These are phyloP conservation scores for Kwoniella dendrophila DNA, from an alignment of 768 basidiomycete genomes.

Conservation along the genomic window DNA sequence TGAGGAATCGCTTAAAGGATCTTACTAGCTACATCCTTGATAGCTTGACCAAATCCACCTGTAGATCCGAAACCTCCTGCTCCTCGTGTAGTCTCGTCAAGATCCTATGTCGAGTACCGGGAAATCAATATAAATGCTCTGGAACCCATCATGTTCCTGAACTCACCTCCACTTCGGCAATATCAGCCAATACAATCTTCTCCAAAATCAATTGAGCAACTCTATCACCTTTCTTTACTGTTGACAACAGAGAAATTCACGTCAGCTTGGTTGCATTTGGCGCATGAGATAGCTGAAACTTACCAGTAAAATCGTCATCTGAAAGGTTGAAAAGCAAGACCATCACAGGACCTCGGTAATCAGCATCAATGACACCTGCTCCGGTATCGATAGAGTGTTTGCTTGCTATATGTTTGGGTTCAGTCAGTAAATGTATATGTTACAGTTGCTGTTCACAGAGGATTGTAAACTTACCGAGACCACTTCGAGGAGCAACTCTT, in stretches of 20 bases:
- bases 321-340: slow-evolving; percentile 91
- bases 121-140: slow-evolving; percentile 10
- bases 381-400: slow-evolving; percentile 99
- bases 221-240: slow-evolving; percentile 88
- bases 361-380: slow-evolving; percentile 94
- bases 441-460: not conserved
- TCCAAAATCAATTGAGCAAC: slow-evolving; percentile 94
- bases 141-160: not conserved
- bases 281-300: slow-evolving; percentile 13
- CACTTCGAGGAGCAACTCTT: slow-evolving; percentile 92
- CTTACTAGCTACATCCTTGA: slow-evolving; percentile 22
- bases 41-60: slow-evolving; percentile 64
- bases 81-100: slow-evolving; percentile 83
- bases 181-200: slow-evolving; percentile 79
- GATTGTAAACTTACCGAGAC: slow-evolving; percentile 69
- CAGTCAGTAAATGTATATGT: not conserved
- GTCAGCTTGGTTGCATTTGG: not conserved
- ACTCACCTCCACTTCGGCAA: slow-evolving; percentile 80
- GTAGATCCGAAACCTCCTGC: slow-evolving; percentile 91
- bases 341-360: slow-evolving; percentile 88
- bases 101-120: slow-evolving; percentile 61
- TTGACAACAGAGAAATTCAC: not conserved
- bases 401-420: slow-evolving; percentile 64
- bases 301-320: slow-evolving; percentile 84
- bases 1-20: slow-evolving; percentile 3